A percentile compares a stretch with the other conserved stretches of the same genome.
These are phyloP conservation scores for Leptographium wingfieldii DNA, from an alignment of 2,329 filamentous ascomycete species.

Conservation along the genomic window DNA sequence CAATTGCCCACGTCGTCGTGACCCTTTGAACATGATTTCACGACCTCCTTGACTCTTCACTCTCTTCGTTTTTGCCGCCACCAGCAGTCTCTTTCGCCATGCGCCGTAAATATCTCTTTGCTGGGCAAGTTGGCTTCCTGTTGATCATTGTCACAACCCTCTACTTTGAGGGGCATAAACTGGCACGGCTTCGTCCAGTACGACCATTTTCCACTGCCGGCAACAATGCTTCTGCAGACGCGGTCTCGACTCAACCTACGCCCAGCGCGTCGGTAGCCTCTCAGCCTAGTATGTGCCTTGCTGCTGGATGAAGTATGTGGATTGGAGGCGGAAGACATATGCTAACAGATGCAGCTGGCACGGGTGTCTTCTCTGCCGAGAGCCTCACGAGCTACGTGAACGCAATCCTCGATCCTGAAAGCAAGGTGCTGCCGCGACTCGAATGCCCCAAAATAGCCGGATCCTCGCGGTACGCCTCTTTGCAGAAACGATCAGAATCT, in stretches of 20 bases:
- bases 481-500: neutral
- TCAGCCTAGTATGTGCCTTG: neutral
- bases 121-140: slow-evolving; percentile 6
- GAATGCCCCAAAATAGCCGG: slow-evolving; percentile 5
- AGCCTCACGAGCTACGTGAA: slow-evolving; percentile 9
- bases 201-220: neutral
- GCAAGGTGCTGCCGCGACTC: slow-evolving; percentile 7
- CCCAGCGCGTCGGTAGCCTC: neutral
- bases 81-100: slow-evolving; percentile 3
- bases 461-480: slow-evolving; percentile 6
- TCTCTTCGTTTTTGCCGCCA: neutral
- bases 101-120: slow-evolving; percentile 6
- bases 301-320: neutral
- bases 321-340: neutral
- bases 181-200: neutral
- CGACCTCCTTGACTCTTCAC: neutral
- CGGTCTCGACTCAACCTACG: neutral
- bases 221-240: neutral
- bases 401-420: slow-evolving; percentile 10
- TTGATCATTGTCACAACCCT: slow-evolving; percentile 7
- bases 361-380: neutral
- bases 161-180: slow-evolving; percentile 7
- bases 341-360: neutral
- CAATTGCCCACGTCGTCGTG: neutral
- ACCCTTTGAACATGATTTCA: neutral